Conservation (phyloP, 768 basidiomycete species). For the Podaxis sp. region DNA sequence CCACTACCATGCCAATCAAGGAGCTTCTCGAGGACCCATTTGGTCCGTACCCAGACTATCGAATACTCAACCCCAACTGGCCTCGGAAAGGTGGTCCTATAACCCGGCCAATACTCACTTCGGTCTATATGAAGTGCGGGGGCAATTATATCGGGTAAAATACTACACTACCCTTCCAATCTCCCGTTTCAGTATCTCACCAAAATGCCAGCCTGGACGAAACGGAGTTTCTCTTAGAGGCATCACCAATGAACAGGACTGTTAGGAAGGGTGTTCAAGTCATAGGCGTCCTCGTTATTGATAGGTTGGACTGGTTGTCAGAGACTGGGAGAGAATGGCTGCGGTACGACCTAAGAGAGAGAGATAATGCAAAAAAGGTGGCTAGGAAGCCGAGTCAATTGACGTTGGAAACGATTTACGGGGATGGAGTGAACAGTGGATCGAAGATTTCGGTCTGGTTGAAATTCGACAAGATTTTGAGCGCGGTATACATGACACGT, state of each 20-base stretch:
- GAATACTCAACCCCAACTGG: constrained; percentile 18
- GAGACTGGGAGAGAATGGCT: constrained; percentile 35
- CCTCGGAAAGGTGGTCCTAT: constrained; percentile 12
- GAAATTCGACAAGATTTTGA: constrained; percentile 33
- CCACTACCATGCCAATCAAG: background rate
- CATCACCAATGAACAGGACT: constrained; percentile 19
- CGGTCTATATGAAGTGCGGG: constrained; percentile 18
- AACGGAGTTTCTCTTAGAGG: constrained; percentile 33
- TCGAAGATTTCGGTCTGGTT: constrained; percentile 36
- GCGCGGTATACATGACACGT: constrained; percentile 39
- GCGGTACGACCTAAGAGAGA: constrained; percentile 37
- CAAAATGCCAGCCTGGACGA: constrained; percentile 37
- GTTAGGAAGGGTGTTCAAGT: constrained; percentile 36
- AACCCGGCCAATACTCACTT: constrained; percentile 12
- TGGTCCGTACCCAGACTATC: constrained; percentile 22
- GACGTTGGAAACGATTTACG: constrained; percentile 33
- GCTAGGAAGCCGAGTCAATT: constrained; percentile 21
- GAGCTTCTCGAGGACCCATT: constrained; percentile 9
- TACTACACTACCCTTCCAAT: background rate
- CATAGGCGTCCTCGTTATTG: constrained; percentile 46
- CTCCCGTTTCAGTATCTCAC: background rate
- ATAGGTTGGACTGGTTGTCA: constrained; percentile 45
- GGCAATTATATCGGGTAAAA: constrained; percentile 8
- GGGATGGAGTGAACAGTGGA: constrained; percentile 17
- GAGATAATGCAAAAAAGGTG: constrained; percentile 27